Evolutionary conservation across 2,329 filamentous ascomycete genomes (phyloP), one percentile per base, ranked within the genome.

Genomic region (Verticillium isaacii): DNA sequence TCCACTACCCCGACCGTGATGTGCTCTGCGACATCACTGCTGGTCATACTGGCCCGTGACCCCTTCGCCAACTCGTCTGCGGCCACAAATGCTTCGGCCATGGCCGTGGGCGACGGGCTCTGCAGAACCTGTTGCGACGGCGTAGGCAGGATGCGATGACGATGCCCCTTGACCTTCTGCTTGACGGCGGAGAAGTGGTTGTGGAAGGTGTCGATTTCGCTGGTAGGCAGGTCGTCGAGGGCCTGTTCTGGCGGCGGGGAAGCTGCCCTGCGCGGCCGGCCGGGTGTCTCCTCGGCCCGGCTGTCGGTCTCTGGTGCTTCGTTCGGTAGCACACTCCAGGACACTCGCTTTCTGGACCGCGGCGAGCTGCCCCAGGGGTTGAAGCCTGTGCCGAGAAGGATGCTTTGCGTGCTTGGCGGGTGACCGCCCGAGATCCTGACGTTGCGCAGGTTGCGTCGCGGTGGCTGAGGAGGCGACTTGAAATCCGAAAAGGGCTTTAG

Each of bases 401-500:
- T 71, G 12, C 68, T 67, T 32, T 75, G 76, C 9, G 73, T 74
- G 60, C 70, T 72, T 1, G 73, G 69, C 5, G 72, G 68, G 25
- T 66, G 69, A 19, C 66, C 66, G 9, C 63, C 63, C 5, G 67
- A 69, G 54, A 65, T 67, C 62, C 62, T 66, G 45, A 63, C 68
- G 23, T 66, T 67, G n/a, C 63, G 62, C 55, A 32, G 19, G 15
- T 19, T 52, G 45, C 45, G 45, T 19, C 45, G 8, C 3, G 45
- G 7, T 19, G 45, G 45, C 29, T 82, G 79, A 0, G 82, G 82
- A 1, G 80, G 78, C 0, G 80, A 80, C 67, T 82, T 78, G 67
- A 85, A 85, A 1, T 78, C 77, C 1, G 80, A 76, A 67, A 85
- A 85, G 0, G 82, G 77, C 64, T 81, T 83, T 66, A 84, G 74